phyloP scores from a whole-genome alignment of 2,329 filamentous ascomycete species.

The Diplodia intermedia region DNA sequence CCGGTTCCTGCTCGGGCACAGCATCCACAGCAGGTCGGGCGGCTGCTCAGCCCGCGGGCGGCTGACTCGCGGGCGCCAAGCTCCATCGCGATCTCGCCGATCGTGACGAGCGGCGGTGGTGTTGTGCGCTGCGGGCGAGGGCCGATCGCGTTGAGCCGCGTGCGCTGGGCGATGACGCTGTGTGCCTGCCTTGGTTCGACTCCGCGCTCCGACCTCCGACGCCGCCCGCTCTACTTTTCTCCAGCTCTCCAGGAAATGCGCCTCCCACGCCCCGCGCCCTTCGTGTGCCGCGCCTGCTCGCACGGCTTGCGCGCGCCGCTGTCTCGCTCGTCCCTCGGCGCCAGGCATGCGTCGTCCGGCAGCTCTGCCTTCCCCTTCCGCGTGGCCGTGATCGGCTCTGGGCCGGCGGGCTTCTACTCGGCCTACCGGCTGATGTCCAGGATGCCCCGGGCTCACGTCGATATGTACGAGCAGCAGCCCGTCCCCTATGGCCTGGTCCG shows the following conservation, averaged over 20 bases:
- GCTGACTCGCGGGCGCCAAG: background rate
- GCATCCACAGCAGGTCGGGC: background rate
- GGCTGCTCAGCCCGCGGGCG: background rate
- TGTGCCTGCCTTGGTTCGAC: background rate
- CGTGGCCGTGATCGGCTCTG: slow-evolving; percentile 89
- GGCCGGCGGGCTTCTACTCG: slow-evolving; percentile 95
- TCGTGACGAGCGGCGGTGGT: slow-evolving; percentile 21
- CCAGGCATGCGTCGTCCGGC: background rate
- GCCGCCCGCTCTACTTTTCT: background rate
- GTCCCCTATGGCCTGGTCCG: slow-evolving; percentile 92
- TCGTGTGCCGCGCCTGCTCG: slow-evolving; percentile 27
- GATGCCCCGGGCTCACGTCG: slow-evolving; percentile 67
- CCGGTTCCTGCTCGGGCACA: background rate
- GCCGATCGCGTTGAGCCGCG: slow-evolving; percentile 11
- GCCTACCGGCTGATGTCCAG: slow-evolving; percentile 80
- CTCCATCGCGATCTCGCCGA: slow-evolving; percentile 3
- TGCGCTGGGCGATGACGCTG: slow-evolving; percentile 15
- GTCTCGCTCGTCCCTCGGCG: background rate
- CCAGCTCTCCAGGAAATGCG: slow-evolving; percentile 22
- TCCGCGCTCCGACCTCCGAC: background rate
- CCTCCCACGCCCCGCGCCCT: slow-evolving; percentile 18
- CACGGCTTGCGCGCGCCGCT: slow-evolving; percentile 17
- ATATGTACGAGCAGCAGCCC: slow-evolving; percentile 96
- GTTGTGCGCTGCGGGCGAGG: slow-evolving; percentile 19
- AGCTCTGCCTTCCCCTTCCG: slow-evolving; percentile 62